phyloP scores from a whole-genome alignment of 139 green algal genomes.

The Spirogloea muscicola region DNA sequence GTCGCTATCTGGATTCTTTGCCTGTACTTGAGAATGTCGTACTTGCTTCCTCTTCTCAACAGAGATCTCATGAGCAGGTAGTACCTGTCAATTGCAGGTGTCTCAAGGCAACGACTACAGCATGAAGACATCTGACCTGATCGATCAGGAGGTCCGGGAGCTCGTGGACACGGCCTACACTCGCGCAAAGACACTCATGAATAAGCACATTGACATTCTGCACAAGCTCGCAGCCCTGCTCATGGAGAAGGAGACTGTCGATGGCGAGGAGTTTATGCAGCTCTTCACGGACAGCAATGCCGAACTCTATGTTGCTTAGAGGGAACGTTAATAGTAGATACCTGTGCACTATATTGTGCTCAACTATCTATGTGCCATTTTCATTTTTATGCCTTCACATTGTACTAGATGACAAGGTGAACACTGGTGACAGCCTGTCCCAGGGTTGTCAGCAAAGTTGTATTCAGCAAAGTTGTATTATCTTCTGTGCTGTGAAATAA shows the following conservation, averaged over 20 bases:
- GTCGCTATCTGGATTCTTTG: too few relatives aligned
- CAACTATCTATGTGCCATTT: too few relatives aligned
- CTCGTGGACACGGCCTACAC: constrained; percentile 93
- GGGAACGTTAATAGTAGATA: too few relatives aligned
- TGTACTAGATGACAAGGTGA: too few relatives aligned
- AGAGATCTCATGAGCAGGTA: background rate
- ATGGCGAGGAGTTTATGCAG: constrained; percentile 89
- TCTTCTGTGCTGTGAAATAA: too few relatives aligned
- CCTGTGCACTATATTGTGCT: too few relatives aligned
- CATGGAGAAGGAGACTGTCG: constrained; percentile 97
- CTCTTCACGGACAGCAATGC: constrained; percentile 81
- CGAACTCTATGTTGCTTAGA: constrained; percentile 85
- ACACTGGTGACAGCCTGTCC: too few relatives aligned
- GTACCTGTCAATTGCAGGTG: constrained; percentile 8
- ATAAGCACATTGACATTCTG: constrained; percentile 86
- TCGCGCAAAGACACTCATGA: constrained; percentile 92
- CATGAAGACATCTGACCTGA: constrained; percentile 77
- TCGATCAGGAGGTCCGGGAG: constrained; percentile 86
- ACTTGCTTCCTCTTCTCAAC: background rate
- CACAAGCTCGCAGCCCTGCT: constrained; percentile 85
- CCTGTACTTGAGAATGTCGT: too few relatives aligned
- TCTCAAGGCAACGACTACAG: constrained; percentile 77
- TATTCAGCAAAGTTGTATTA: too few relatives aligned
- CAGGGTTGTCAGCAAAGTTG: too few relatives aligned
- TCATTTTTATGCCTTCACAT: too few relatives aligned